A percentile compares a stretch with the other conserved stretches of the same genome.
Conservation (phyloP, 1,284 basidiomycete genomes). For the Ustilago nuda region DNA sequence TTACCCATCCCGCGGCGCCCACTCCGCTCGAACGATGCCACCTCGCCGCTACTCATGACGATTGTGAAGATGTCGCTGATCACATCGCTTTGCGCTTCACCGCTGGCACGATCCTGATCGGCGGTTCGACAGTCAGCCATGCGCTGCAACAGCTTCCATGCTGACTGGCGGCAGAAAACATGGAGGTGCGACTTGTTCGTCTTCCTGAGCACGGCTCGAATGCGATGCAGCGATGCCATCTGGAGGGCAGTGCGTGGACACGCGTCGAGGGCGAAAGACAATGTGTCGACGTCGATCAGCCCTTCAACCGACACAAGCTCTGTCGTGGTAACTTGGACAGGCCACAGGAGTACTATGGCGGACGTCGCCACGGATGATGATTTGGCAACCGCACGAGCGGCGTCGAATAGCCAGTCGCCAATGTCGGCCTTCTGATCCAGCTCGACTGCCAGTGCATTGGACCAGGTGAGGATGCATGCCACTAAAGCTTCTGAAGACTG, state of each 20-base stretch:
- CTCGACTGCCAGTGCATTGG: constrained; percentile 2
- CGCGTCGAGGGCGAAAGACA: constrained; percentile 77
- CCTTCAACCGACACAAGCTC: constrained; percentile 24
- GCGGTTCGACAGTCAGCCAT: constrained; percentile 7
- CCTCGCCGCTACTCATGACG: constrained; percentile 19
- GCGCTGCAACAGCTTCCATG: constrained; percentile 29
- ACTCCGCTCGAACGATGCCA: constrained; percentile 10
- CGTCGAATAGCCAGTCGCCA: constrained; percentile 27
- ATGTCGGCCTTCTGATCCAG: neutral
- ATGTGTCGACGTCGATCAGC: constrained; percentile 24
- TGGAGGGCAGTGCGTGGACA: constrained; percentile 35
- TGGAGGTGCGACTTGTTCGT: constrained; percentile 1
- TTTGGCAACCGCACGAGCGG: constrained; percentile 25
- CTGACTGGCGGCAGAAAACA: constrained; percentile 17
- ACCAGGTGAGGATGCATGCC: constrained; percentile 37
- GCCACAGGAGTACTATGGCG: constrained; percentile 28
- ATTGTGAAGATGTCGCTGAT: constrained; percentile 35
- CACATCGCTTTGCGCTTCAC: constrained; percentile 24
- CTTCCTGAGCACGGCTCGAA: constrained; percentile 23
- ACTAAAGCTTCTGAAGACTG: constrained; percentile 16
- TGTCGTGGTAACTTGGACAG: constrained; percentile 14
- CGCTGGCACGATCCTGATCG: neutral
- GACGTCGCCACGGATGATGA: constrained; percentile 30
- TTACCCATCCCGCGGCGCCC: neutral
- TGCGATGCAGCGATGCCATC: constrained; percentile 28